Evolutionary conservation across 192 early-diverging fungal genomes (phyloP).

Genomic region (Rhizophlyctis rosea): DNA sequence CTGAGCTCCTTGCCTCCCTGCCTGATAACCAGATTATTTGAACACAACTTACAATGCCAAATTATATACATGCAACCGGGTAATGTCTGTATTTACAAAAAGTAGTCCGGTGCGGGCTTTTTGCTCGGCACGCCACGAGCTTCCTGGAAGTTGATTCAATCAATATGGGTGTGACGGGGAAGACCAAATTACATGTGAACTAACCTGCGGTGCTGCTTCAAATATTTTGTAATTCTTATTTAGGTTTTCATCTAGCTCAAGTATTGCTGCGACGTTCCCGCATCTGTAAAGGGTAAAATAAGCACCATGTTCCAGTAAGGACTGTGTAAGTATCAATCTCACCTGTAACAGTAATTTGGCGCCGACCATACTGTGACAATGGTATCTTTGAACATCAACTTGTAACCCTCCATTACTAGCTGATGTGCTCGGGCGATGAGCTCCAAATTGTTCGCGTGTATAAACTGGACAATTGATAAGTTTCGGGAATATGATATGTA

Average conservation of each 20-base stretch:
- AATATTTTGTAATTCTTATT: slow-evolving; percentile 89
- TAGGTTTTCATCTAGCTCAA: slow-evolving; percentile 89
- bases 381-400: slow-evolving; percentile 92
- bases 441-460: slow-evolving; percentile 58
- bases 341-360: slow-evolving; percentile 98
- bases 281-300: slow-evolving; percentile 53
- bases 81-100: too few species aligned
- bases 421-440: slow-evolving; percentile 81
- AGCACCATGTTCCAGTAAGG: neutral
- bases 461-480: slow-evolving; percentile 33
- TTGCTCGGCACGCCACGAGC: slow-evolving; percentile 75
- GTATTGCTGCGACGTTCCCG: slow-evolving; percentile 96
- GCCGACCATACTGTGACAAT: slow-evolving; percentile 99
- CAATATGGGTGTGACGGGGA: neutral
- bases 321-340: too few species aligned
- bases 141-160: slow-evolving; percentile 50
- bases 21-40: too few species aligned
- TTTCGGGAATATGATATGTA: neutral
- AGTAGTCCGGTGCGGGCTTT: slow-evolving; percentile 91
- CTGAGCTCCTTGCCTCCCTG: too few species aligned
- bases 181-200: neutral
- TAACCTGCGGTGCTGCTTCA: slow-evolving; percentile 83
- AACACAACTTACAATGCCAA: too few species aligned
- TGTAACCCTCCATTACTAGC: slow-evolving; percentile 96
- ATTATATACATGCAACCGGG: too few species aligned